These are phyloP conservation scores for Nicotiana obtusifolia DNA, from an alignment of 257 asterid species.

Conservation along the genomic window DNA sequence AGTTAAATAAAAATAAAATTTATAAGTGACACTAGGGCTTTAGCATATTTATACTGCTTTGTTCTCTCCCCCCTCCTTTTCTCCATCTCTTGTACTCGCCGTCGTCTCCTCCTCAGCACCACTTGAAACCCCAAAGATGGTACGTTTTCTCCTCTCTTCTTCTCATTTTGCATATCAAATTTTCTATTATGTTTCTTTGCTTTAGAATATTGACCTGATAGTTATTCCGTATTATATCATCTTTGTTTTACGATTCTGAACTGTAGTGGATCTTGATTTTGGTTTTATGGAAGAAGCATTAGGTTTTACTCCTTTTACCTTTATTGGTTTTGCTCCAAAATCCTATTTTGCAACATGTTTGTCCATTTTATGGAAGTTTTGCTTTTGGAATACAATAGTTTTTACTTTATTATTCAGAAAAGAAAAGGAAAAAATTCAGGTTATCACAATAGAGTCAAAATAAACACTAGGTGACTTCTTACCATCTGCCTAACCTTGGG, in stretches of 20 bases:
- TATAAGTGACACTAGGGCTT: neutral
- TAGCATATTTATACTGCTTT: neutral
- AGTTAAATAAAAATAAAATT: neutral
- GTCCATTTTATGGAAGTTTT: neutral
- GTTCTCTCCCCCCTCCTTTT: neutral
- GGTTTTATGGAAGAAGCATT: neutral
- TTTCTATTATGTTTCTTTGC: neutral
- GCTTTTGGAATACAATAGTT: neutral
- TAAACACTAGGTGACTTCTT: too few species aligned
- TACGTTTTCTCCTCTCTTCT: neutral
- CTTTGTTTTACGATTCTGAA: neutral
- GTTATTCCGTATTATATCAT: neutral
- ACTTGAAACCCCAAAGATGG: neutral
- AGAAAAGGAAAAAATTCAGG: neutral
- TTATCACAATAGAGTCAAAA: too few species aligned
- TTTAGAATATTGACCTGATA: neutral
- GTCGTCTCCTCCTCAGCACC: neutral
- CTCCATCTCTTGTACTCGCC: neutral
- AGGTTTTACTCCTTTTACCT: neutral
- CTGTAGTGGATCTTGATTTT: neutral
- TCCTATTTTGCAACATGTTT: neutral
- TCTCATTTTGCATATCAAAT: neutral
- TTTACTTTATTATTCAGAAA: neutral
- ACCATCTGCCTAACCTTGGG: too few species aligned
- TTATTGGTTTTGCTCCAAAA: neutral